A percentile compares a stretch with the other conserved stretches of the same genome.
Conservation (phyloP, 2,329 filamentous ascomycete species). For the Myriosclerotinia scirpicola region DNA sequence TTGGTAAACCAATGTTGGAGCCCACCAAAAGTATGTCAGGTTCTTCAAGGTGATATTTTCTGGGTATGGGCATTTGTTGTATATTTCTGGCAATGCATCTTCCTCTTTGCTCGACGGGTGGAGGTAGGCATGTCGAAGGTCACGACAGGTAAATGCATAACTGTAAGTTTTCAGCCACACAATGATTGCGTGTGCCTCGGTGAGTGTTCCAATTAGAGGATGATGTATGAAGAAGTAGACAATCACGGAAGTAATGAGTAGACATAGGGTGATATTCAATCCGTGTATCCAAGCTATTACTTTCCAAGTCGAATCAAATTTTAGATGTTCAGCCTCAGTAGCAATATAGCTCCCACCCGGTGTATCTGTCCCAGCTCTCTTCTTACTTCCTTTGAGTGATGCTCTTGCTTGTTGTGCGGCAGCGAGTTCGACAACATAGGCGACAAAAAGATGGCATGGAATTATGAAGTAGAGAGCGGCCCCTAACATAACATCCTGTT, state of each 20-base stretch:
- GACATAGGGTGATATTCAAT: conserved; percentile 78
- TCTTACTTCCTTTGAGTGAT: conserved; percentile 58
- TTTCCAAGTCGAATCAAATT: conserved; percentile 75
- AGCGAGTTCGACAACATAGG: conserved; percentile 83
- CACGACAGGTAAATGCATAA: conserved; percentile 94
- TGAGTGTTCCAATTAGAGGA: conserved; percentile 87
- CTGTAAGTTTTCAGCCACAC: conserved; percentile 96
- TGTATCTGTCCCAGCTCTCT: conserved; percentile 39
- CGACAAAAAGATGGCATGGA: conserved; percentile 85
- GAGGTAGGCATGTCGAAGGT: conserved; percentile 86
- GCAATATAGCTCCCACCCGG: conserved; percentile 39
- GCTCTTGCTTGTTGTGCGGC: conserved; percentile 77
- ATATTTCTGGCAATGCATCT: conserved; percentile 75
- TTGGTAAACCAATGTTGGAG: conserved; percentile 93
- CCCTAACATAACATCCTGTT: conserved; percentile 73
- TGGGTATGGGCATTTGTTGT: conserved; percentile 82
- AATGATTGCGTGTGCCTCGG: conserved; percentile 87
- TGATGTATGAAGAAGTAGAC: conserved; percentile 93
- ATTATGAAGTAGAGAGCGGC: conserved; percentile 80
- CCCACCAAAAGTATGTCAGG: conserved; percentile 96
- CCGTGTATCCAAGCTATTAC: conserved; percentile 78
- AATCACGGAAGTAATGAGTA: conserved; percentile 76
- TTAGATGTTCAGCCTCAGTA: conserved; percentile 51
- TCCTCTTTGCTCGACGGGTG: conserved; percentile 69
- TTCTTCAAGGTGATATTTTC: conserved; percentile 86